Conservation (phyloP, 768 basidiomycete genomes). For the Termitomyces titanicus region DNA sequence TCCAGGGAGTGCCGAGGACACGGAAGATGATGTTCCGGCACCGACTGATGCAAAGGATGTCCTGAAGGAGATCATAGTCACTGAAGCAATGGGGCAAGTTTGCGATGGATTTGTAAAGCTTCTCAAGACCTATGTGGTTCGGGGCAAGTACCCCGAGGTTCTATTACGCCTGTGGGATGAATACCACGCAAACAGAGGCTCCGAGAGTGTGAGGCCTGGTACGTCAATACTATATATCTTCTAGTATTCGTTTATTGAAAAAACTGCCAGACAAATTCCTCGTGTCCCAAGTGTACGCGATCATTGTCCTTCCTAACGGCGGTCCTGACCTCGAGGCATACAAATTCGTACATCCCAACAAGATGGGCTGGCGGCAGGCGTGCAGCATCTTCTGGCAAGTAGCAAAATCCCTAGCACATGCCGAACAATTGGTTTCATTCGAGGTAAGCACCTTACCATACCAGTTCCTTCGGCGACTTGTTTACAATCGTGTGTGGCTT, state of each 20-base stretch:
- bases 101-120: constrained; percentile 78
- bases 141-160: constrained; percentile 77
- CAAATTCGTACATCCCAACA: constrained; percentile 53
- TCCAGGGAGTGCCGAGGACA: constrained; percentile 9
- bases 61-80: constrained; percentile 78
- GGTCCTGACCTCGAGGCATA: constrained; percentile 90
- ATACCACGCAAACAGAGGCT: constrained; percentile 70
- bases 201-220: constrained; percentile 87
- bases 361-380: constrained; percentile 81
- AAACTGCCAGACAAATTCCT: constrained; percentile 61
- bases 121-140: constrained; percentile 80
- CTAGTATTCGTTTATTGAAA: not conserved
- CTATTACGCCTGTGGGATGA: constrained; percentile 87
- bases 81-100: constrained; percentile 70
- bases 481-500: not conserved
- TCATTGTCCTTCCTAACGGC: constrained; percentile 88
- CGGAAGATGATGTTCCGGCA: constrained; percentile 54
- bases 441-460: constrained; percentile 56
- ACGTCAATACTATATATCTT: constrained; percentile 8
- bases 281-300: constrained; percentile 77
- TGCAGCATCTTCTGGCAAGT: constrained; percentile 92
- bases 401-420: constrained; percentile 67
- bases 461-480: not conserved
- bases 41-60: constrained; percentile 74
- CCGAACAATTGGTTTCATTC: constrained; percentile 78